Evolutionary conservation across 495 filamentous ascomycete species (phyloP), one percentile per base, ranked within the genome.

Genomic region (Barbatosphaeria neglecta): DNA sequence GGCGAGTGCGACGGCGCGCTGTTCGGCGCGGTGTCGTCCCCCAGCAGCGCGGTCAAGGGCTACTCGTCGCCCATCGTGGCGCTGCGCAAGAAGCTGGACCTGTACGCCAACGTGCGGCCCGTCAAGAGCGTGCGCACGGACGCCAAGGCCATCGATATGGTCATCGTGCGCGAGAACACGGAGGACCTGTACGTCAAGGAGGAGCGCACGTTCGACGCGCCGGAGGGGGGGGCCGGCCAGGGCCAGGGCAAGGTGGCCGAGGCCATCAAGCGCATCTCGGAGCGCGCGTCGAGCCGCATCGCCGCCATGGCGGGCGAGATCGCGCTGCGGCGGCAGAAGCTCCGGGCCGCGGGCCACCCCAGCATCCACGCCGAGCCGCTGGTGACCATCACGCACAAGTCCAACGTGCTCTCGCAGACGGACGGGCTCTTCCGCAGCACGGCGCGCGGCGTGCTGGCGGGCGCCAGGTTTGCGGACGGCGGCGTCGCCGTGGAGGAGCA

Each of bases 131-230:
- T 89, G 47, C 57, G 65, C 22, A 69, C 69, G 2, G 71, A 67
- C 41, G 65, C 70, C 31, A 73, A 72, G 44, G 80, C 84, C 44
- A 88, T 97, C 60, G 92, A 98, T 70, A 80, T 98, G 56, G 92
- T 98, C 60, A 98, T 96, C 53, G 92, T 97, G 45, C 84, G 92
- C 48, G 92, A 98, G 67, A 98, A 98, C 71, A 98, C 92, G 44
- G 92, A 98, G 70, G 92, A 97, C 59, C 74, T 98, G 22, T 98
- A 98, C 75, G 93, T 98, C 50, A 98, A 98, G 72, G 88, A 97
- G 66, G 92, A 98, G 70, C 74, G 68, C 57, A 96, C 88, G 20
- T 77, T 74, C 62, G 77, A 85, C 18, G 78, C 74, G 38, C 74
- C 80, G 46, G 70, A 83, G 27, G n/a, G n/a, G 6, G 31, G 16